Conservation (phyloP, 768 basidiomycete genomes). For the Postia placenta region DNA sequence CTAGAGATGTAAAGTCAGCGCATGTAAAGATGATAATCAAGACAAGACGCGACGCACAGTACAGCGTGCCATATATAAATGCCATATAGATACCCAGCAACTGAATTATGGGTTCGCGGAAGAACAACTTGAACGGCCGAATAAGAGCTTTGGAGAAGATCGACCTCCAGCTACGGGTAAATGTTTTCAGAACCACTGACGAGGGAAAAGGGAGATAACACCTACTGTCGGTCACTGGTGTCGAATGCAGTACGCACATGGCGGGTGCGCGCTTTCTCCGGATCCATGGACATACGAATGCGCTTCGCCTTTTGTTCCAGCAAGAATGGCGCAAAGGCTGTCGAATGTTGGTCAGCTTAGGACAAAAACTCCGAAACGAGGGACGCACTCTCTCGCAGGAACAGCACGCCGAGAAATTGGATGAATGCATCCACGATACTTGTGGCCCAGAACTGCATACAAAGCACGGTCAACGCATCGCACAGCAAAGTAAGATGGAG, state of each 20-base stretch:
- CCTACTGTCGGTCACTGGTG: slow-evolving; percentile 36
- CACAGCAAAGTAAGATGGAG: not conserved
- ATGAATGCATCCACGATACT: slow-evolving; percentile 49
- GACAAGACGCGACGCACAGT: slow-evolving; percentile 32
- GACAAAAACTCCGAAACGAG: not conserved
- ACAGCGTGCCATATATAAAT: slow-evolving; percentile 57
- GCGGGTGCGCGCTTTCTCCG: slow-evolving; percentile 35
- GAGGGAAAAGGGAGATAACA: not conserved
- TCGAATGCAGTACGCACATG: slow-evolving; percentile 46
- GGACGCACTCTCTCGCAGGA: slow-evolving; percentile 54
- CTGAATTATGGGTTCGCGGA: slow-evolving; percentile 56
- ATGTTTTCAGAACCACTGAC: not conserved
- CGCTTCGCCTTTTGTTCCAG: slow-evolving; percentile 45
- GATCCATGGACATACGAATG: slow-evolving; percentile 39
- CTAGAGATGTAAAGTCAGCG: slow-evolving; percentile 27
- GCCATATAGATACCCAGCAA: slow-evolving; percentile 62
- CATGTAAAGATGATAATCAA: not conserved
- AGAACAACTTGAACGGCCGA: slow-evolving; percentile 61
- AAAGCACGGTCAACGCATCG: not conserved
- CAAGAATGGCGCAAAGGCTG: slow-evolving; percentile 25
- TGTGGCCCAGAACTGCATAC: slow-evolving; percentile 57
- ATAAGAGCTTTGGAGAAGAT: slow-evolving; percentile 48
- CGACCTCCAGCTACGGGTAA: slow-evolving; percentile 38
- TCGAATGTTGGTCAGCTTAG: slow-evolving; percentile 11
- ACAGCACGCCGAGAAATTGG: slow-evolving; percentile 49